phyloP scores from a whole-genome alignment of 1,284 basidiomycete species.

The Tremellales sp. region DNA sequence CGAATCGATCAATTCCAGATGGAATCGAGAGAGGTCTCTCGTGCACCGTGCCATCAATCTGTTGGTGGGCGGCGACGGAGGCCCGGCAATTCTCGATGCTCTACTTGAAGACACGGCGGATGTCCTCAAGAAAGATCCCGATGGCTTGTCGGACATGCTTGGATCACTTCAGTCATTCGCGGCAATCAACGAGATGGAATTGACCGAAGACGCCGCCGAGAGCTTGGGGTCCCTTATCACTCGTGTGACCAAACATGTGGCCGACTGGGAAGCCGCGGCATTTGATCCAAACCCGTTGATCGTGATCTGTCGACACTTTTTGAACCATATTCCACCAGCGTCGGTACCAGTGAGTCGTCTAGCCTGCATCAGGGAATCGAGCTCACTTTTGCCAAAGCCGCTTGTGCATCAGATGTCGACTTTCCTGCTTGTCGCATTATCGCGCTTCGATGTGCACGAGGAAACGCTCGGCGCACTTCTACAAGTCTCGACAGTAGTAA shows the following conservation, averaged over 20 bases:
- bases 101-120: constrained; percentile 3
- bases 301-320: constrained; percentile 9
- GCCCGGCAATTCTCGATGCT: constrained; percentile 12
- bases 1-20: background rate
- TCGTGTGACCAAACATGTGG: constrained; percentile 31
- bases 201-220: constrained; percentile 23
- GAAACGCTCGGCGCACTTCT: constrained; percentile 10
- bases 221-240: constrained; percentile 34
- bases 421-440: constrained; percentile 26
- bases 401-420: constrained; percentile 35
- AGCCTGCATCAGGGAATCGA: background rate
- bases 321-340: constrained; percentile 12
- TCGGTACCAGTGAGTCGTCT: constrained; percentile 8
- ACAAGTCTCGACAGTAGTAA: constrained; percentile 6
- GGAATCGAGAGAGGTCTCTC: background rate
- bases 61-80: constrained; percentile 1
- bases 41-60: background rate
- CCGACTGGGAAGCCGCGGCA: constrained; percentile 26
- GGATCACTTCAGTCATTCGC: constrained; percentile 18
- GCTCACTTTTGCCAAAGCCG: background rate
- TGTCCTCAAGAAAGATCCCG: constrained; percentile 22
- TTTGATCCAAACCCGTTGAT: constrained; percentile 36
- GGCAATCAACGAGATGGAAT: constrained; percentile 8
- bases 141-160: constrained; percentile 22
- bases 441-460: constrained; percentile 18